Evolutionary conservation across 257 asterid genomes (phyloP), one percentile per base, ranked within the genome.

Genomic region (Solanum lycopersicoides): DNA sequence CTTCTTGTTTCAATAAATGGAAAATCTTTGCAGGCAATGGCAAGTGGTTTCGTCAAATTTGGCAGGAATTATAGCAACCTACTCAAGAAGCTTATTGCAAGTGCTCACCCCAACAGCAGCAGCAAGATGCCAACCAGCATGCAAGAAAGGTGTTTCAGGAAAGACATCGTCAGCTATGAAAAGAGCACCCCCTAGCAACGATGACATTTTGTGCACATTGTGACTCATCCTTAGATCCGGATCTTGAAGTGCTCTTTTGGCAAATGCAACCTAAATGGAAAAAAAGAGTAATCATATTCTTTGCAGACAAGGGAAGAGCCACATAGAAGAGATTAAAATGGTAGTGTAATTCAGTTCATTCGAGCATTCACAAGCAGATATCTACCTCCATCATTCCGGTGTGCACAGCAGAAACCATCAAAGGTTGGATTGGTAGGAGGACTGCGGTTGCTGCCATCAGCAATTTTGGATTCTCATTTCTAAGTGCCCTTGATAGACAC

Each of bases 371-470:
- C 37, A 16, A 53, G 34, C 35, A 80, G 84, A 86, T 83, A 77
- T 65, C 35, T 93, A 94, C 99, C 99, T 97, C 98, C 98, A 97
- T 95, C 91, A 97, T 90, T 88, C 98, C 99, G 7, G 98, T 95
- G 91, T 97, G 98, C 83, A 97, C 94, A 86, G 95, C 99, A 68
- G 99, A 94, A 88, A 97, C 99, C 98, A 95, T 93, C 41, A 97
- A 90, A 71, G 99, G 99, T 86, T 95, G 98, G 89, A 97, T 89
- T 14, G 99, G 98, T 84, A 97, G 90, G 89, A 91, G 82, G 82
- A 94, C 72, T 44, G 98, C 98, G 74, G 99, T 92, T 59, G 98
- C 98, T 14, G 96, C 98, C 98, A 94, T 97, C 84, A 97, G 93
- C 72, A 93, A 85, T 92, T 94, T 97, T n/a, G 98, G 94, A 90